Conservation (phyloP, 2,329 filamentous ascomycete genomes). For the Diaporthe caulivora region DNA sequence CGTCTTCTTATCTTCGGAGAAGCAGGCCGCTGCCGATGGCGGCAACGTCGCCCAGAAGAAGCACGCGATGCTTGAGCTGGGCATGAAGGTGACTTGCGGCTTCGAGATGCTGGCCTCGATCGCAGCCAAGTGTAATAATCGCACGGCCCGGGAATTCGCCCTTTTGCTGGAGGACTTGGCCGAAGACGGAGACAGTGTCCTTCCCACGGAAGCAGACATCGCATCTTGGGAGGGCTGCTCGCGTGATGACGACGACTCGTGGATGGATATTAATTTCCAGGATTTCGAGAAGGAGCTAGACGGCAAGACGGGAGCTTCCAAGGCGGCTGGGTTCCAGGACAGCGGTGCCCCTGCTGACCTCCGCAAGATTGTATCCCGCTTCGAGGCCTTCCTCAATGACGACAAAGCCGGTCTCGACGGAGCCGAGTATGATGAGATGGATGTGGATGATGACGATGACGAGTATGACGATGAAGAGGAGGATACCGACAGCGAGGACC, state of each 20-base stretch:
- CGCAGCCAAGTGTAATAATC: conserved; percentile 75
- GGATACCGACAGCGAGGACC: conserved; percentile 75
- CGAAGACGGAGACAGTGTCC: conserved; percentile 72
- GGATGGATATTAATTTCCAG: conserved; percentile 91
- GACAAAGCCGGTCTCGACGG: conserved; percentile 85
- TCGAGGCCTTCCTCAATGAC: conserved; percentile 91
- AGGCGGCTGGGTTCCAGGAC: conserved; percentile 70
- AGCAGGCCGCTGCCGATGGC: conserved; percentile 11
- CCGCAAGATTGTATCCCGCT: conserved; percentile 92
- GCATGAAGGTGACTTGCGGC: conserved; percentile 91
- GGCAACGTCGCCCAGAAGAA: conserved; percentile 44
- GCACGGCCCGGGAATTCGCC: conserved; percentile 79
- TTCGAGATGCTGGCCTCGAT: conserved; percentile 88
- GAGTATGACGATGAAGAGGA: conserved; percentile 56
- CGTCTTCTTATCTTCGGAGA: conserved; percentile 47
- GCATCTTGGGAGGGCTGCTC: conserved; percentile 70
- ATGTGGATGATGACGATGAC: conserved; percentile 70
- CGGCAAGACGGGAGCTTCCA: conserved; percentile 56
- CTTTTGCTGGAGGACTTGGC: conserved; percentile 81
- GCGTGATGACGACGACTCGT: conserved; percentile 85
- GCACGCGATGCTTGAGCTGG: conserved; percentile 70
- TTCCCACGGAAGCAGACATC: conserved; percentile 84
- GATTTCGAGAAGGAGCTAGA: conserved; percentile 88
- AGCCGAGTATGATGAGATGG: conserved; percentile 79
- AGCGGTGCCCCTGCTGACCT: conserved; percentile 79